phyloP scores from a whole-genome alignment of 2,329 filamentous ascomycete species.

The Pyrenophora teres region DNA sequence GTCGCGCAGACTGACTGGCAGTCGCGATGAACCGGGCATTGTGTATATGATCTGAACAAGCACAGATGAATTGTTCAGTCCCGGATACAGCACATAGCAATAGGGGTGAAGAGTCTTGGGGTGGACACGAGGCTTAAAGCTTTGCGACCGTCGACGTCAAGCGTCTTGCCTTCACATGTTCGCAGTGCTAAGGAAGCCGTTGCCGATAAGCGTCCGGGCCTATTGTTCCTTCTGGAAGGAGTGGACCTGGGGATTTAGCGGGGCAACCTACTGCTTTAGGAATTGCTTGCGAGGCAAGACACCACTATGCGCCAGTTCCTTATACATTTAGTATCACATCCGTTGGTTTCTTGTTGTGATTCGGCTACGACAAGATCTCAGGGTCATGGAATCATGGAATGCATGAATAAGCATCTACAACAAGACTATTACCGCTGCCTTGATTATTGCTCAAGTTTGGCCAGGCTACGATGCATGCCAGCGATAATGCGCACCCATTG shows the following conservation, averaged over 20 bases:
- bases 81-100: not conserved
- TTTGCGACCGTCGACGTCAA: conserved; percentile 9
- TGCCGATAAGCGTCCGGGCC: not conserved
- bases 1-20: conserved; percentile 72
- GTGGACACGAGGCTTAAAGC: conserved; percentile 6
- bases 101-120: conserved; percentile 2
- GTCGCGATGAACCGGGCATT: conserved; percentile 65
- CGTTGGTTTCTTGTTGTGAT: too few species aligned
- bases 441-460: not conserved
- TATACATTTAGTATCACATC: too few species aligned
- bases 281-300: not conserved
- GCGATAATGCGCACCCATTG: conserved; percentile 61
- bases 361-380: too few species aligned
- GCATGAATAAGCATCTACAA: not conserved
- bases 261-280: not conserved
- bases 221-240: conserved; percentile 5
- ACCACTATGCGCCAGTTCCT: not conserved
- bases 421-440: too few species aligned
- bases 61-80: not conserved
- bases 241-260: not conserved
- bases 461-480: conserved; percentile 52
- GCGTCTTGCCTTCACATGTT: conserved; percentile 6
- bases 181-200: conserved; percentile 7
- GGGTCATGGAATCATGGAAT: not conserved
- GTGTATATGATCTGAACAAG: not conserved